These are phyloP conservation scores for Viola pubescens DNA, from an alignment of 441 rosid genomes.

Conservation along the genomic window DNA sequence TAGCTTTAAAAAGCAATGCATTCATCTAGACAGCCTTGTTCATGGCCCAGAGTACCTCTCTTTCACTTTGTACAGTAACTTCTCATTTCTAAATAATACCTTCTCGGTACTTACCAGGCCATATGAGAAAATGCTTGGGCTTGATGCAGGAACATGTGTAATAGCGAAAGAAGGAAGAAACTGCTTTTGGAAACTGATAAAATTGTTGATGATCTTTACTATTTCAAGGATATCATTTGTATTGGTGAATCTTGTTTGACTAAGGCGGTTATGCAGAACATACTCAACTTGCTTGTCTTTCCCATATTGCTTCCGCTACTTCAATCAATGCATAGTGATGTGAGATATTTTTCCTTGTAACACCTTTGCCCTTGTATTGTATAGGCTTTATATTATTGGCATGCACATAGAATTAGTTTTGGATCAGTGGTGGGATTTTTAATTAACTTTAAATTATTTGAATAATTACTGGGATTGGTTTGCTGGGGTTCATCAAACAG, in stretches of 20 bases:
- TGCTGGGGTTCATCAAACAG: too few relatives aligned
- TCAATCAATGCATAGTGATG: constrained; percentile 39
- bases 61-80: constrained; percentile 14
- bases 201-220: constrained; percentile 59
- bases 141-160: constrained; percentile 35
- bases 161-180: constrained; percentile 26
- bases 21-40: constrained; percentile 40
- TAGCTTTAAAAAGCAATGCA: constrained; percentile 43
- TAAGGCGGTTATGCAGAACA: constrained; percentile 39
- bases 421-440: too few relatives aligned
- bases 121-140: constrained; percentile 9
- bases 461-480: too few relatives aligned
- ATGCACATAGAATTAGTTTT: too few relatives aligned
- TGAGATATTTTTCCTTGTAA: constrained; percentile 26
- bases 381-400: neutral
- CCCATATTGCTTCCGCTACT: constrained; percentile 46
- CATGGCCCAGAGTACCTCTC: constrained; percentile 35
- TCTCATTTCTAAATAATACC: neutral
- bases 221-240: constrained; percentile 54
- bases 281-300: constrained; percentile 41
- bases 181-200: constrained; percentile 45
- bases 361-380: neutral
- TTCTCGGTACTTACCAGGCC: too few relatives aligned
- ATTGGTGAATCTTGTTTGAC: constrained; percentile 41
- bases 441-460: too few relatives aligned